These are phyloP conservation scores for Suillus discolor DNA, from an alignment of 768 basidiomycete genomes.

Conservation along the genomic window DNA sequence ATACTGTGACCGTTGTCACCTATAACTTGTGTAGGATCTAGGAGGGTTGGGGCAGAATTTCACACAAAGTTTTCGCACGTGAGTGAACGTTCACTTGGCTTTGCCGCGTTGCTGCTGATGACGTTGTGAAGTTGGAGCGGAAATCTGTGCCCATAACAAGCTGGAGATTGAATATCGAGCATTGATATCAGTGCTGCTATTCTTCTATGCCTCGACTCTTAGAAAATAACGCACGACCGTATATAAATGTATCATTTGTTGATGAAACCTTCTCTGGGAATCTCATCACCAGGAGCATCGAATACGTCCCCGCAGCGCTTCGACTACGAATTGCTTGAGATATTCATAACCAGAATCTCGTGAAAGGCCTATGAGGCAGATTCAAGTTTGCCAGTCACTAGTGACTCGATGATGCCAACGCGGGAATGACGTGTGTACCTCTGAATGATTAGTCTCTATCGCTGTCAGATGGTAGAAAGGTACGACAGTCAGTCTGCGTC, in stretches of 20 bases:
- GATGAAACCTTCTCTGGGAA: conserved; percentile 9
- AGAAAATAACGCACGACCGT: background rate
- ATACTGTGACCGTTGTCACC: background rate
- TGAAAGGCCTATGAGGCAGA: too few relatives aligned
- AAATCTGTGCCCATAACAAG: conserved; percentile 27
- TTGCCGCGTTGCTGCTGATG: conserved; percentile 14
- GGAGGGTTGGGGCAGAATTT: background rate
- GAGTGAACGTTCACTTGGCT: background rate
- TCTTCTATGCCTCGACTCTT: conserved; percentile 23
- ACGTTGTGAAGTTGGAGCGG: conserved; percentile 19
- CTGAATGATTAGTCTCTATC: background rate
- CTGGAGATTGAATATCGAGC: conserved; percentile 21
- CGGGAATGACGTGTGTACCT: background rate
- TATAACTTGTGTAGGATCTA: background rate
- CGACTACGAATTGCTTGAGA: background rate
- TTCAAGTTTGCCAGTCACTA: background rate
- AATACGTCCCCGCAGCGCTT: conserved; percentile 25
- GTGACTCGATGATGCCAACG: background rate
- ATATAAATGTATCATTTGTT: background rate
- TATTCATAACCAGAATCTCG: background rate
- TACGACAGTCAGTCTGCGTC: background rate
- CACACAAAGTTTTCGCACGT: background rate
- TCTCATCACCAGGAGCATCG: conserved; percentile 24
- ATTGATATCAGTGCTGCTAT: conserved; percentile 8
- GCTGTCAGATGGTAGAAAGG: background rate